Percentiles rank a stretch among this genome's conserved stretches.
These are phyloP conservation scores for Blastocystis sp. DNA, from an alignment of 352 stramenopile species.

Conservation along the genomic window DNA sequence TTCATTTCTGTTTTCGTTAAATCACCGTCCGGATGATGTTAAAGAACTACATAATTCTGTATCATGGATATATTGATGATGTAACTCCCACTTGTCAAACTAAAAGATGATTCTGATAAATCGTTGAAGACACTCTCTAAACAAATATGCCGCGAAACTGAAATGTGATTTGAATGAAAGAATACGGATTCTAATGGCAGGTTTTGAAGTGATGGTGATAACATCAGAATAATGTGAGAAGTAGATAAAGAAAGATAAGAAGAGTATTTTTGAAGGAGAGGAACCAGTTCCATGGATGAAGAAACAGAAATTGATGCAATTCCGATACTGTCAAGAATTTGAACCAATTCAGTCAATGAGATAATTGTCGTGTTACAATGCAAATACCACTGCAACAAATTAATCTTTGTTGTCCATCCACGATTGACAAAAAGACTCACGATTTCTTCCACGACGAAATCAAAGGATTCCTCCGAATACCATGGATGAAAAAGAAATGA, in stretches of 20 bases:
- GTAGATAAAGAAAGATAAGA: background rate
- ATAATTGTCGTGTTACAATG: conserved; percentile 5
- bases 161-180: background rate
- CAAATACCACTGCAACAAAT: background rate
- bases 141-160: conserved; percentile 37
- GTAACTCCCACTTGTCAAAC: background rate
- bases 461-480: background rate
- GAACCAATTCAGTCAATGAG: background rate
- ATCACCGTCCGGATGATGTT: conserved; percentile 27
- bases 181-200: background rate
- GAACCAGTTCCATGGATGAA: background rate
- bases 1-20: conserved; percentile 44
- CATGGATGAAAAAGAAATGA: conserved; percentile 35
- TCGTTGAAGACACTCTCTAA: background rate
- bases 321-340: background rate
- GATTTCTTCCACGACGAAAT: background rate
- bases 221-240: background rate
- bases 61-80: conserved; percentile 53
- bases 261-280: conserved; percentile 10
- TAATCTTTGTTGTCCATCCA: background rate
- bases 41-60: background rate
- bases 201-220: conserved; percentile 39
- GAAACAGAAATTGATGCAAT: background rate
- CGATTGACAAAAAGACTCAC: background rate
- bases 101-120: background rate